Percentiles rank a stretch among this genome's conserved stretches.
phyloP scores from a whole-genome alignment of 2,329 filamentous ascomycete species.

The Metarhizium guizhouense region DNA sequence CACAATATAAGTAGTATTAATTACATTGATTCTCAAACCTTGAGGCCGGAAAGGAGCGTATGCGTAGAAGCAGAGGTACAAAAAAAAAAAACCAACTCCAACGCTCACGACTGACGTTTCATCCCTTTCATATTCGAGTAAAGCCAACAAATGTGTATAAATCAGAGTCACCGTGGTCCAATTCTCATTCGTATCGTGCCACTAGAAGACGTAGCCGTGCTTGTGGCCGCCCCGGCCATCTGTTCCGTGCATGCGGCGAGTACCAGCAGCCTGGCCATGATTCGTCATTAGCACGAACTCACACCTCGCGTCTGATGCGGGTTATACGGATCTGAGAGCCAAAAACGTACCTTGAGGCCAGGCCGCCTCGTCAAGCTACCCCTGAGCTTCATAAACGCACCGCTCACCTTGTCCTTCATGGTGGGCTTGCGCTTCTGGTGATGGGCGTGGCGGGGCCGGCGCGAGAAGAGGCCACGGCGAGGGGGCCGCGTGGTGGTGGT shows the following conservation, averaged over 20 bases:
- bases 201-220: background rate
- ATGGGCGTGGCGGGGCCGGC: constrained; percentile 32
- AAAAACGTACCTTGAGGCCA: constrained; percentile 53
- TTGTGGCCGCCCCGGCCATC: constrained; percentile 52
- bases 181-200: background rate
- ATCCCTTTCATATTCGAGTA: background rate
- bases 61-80: constrained; percentile 1
- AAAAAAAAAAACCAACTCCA: background rate
- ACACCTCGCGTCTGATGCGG: background rate
- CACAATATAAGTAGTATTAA: background rate
- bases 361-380: constrained; percentile 60
- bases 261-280: constrained; percentile 54
- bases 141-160: background rate
- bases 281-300: background rate
- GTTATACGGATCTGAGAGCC: background rate
- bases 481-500: constrained; percentile 27
- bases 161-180: background rate
- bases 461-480: constrained; percentile 32
- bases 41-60: background rate
- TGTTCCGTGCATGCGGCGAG: constrained; percentile 64
- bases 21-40: background rate
- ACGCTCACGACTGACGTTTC: background rate
- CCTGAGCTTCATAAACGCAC: constrained; percentile 64
- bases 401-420: constrained; percentile 69
- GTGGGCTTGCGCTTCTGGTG: constrained; percentile 60